Evolutionary conservation across 257 asterid genomes (phyloP), one percentile per base, ranked within the genome.

Genomic region (Lavandula angustifolia): DNA sequence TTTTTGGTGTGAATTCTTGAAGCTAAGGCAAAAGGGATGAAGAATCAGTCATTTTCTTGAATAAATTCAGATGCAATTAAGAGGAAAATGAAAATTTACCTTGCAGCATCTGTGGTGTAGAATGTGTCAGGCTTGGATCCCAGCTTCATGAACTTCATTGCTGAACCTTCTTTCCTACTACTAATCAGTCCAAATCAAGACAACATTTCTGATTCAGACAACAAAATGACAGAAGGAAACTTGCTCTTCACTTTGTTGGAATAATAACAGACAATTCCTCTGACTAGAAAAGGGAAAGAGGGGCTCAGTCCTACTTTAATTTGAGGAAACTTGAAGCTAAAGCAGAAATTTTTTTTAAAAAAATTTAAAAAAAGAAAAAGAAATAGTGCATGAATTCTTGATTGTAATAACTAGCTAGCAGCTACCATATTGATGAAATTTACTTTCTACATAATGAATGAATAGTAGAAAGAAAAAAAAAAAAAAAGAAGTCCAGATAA

Each of bases 61-160:
- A 51, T 10, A 44, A 1, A 5, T 4, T 3, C 9, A 0, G 14
- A 50, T 5, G 7, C 1, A 22, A 22, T 22, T 22, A 22, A 22
- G 10, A 46, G 0, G 0, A 11, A 46, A 11, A 47, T 11, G 16
- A 29, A 65, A n/a, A 27, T 12, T 67, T 74, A 85, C 96, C 96
- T 87, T 31, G 79, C 83, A 44, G 90, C 84, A 60, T 87, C 92
- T 44, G 89, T 69, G 18, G 92, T 79, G 78, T 73, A 85, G 75
- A 87, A 90, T 63, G 89, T 85, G 68, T 90, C 95, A 7, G 92
- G 92, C 52, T 88, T 72, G 58, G 95, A 80, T 57, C 97, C 97
- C 54, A 90, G 85, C 69, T 90, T 90, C 97, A 87, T 90, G 18
- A 90, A 90, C 92, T 90, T 90, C 97, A 90, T 90, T 40, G 76